Percentiles rank a stretch among this genome's conserved stretches.
These are phyloP conservation scores for Nematocida sp. DNA, from an alignment of 371 early-diverging fungal genomes.

Conservation along the genomic window DNA sequence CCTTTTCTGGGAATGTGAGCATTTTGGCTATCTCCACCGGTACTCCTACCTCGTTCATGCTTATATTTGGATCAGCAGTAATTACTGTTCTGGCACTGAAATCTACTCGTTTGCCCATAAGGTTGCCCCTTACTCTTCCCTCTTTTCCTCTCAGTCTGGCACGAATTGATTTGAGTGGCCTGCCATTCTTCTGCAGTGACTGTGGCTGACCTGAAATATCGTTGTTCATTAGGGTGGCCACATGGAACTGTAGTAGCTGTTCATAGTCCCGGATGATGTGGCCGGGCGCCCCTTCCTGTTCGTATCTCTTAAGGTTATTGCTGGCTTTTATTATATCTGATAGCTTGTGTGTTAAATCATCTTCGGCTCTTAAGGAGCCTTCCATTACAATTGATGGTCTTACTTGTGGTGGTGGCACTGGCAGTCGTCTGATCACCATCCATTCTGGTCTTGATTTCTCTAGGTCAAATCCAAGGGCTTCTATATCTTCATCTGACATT, in stretches of 20 bases:
- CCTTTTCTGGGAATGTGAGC: conserved; percentile 92
- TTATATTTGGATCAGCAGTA: conserved; percentile 94
- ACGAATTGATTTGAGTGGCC: conserved; percentile 90
- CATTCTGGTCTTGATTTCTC: conserved; percentile 92
- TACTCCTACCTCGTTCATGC: conserved; percentile 94
- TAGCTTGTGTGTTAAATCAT: conserved; percentile 90
- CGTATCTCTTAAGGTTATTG: conserved; percentile 74
- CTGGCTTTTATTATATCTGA: conserved; percentile 94
- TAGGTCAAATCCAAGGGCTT: conserved; percentile 78
- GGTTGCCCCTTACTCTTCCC: conserved; percentile 93
- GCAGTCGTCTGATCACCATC: conserved; percentile 86
- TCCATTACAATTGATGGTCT: conserved; percentile 95
- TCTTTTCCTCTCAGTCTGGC: conserved; percentile 98
- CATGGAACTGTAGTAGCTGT: conserved; percentile 86
- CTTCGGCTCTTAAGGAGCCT: conserved; percentile 79
- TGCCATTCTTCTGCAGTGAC: conserved; percentile 82
- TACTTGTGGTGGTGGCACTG: conserved; percentile 93
- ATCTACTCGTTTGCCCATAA: conserved; percentile 99
- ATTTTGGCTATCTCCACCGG: conserved; percentile 92
- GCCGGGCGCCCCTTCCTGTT: conserved; percentile 86
- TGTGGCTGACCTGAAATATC: conserved; percentile 91
- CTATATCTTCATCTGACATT: conserved; percentile 79
- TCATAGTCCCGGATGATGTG: conserved; percentile 90
- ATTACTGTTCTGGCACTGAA: conserved; percentile 98
- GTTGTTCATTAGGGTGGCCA: conserved; percentile 96